Base-by-base conservation (phyloP, 257 asterid species). In the Nemophila menziesii region DNA sequence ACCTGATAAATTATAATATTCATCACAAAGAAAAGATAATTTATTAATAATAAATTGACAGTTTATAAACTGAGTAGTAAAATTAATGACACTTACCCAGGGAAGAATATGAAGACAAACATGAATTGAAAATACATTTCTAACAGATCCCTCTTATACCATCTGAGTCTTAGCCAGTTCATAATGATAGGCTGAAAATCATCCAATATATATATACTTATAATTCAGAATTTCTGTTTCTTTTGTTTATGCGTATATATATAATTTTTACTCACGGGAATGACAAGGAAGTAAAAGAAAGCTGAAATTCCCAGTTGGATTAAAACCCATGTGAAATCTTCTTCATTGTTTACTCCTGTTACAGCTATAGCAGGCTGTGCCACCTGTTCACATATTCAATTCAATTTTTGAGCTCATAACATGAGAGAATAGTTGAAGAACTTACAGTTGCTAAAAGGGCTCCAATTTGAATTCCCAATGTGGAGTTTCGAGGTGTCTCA, bases 41-140 rank as follows among this genome's bases (percentile, higher is more conserved):
- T 26, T 26, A 26, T 10, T 26, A 4, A 4, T 5, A 5, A 26
- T 26, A 26, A 26, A 26, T 26, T 26, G 5, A 5, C 10, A 5
- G 6, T 26, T 26, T 26, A 15, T 14, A 20, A 2, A 24, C 7
- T 1, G 44, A 12, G 4, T 27, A 17, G n/a, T 24, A 46, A 4
- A 21, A 37, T 45, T 5, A 20, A 8, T 1, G 20, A 42, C 20
- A 57, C 75, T 78, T 54, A 85, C 94, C 94, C 94, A 0, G 92
- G 94, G 52, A 48, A 86, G 79, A 78, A 81, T 38, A 86, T 20
- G 75, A 86, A 86, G 18, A 78, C 90, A 56, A 66, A 81, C 94
- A 86, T 78, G 78, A 86, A 86, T 45, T 86, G 94, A 16, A 86
- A 4, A 61, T 71, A 81, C 96, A 86, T 85, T 65, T 81, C 96